Evolutionary conservation across 2,329 filamentous ascomycete species (phyloP), one percentile per base, ranked within the genome.

Genomic region (Colletotrichum ledebouriae): DNA sequence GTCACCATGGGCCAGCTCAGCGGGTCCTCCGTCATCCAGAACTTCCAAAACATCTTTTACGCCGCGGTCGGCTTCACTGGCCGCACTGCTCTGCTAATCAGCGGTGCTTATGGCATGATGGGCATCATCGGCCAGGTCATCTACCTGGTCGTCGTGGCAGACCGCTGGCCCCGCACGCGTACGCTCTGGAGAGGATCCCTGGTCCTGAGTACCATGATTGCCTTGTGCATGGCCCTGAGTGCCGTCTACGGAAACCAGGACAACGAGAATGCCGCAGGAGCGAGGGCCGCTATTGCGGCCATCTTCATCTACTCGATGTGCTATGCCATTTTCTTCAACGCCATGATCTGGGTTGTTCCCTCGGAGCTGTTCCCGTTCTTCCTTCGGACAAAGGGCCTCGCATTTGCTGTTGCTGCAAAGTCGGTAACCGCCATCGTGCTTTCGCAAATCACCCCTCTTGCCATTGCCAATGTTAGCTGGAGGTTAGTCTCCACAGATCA

Each of bases 251-350:
- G 66, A 34, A 55, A 39, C 60, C 58, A 70, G 67, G n/a, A 59
- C 59, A 63, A 61, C 10, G 72, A 70, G 20, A 75, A 73, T 33
- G 55, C 71, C 0, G 69, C 63, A 22, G 77, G 78, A 20, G 71
- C 77, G 6, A 72, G 74, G 2, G 78, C 75, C 0, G 77, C 74
- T 0, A 76, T 80, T 37, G 77, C 77, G 0, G 78, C 78, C 68
- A 79, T 80, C 42, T 81, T 80, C 71, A 57, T 80, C 13, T 80
- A 77, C 72, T 79, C 77, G 4, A 71, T 73, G 46, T 72, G 70
- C 9, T 80, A 78, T 68, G 78, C 78, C 6, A 64, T 79, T 22
- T 79, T 80, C 67, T 80, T 80, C 72, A 80, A 80, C 68, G 73
- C 75, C 10, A 78, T 74, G 34, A 70, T 78, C 13, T 80, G 74